Conservation (phyloP, 805 yeast species). For the Ogataea dorogensis region DNA sequence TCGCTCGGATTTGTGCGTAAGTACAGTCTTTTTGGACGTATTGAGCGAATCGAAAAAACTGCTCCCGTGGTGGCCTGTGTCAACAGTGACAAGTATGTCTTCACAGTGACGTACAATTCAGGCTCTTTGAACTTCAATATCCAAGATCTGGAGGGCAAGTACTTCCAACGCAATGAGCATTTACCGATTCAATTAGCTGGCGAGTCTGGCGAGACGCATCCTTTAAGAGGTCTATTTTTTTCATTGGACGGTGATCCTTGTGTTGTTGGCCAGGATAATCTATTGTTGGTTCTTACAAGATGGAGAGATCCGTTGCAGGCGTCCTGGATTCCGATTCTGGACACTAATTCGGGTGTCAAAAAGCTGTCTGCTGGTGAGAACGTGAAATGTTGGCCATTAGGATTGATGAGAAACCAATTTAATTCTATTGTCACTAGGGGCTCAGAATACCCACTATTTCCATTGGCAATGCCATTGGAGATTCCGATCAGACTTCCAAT, state of each 20-base stretch:
- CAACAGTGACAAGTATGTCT: conserved; percentile 55
- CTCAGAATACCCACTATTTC: conserved; percentile 71
- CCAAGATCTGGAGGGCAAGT: conserved; percentile 38
- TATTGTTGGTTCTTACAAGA: conserved; percentile 63
- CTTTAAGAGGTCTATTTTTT: conserved; percentile 70
- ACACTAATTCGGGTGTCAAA: conserved; percentile 50
- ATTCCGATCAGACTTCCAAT: conserved; percentile 70
- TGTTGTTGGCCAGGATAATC: conserved; percentile 74
- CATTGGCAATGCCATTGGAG: conserved; percentile 82
- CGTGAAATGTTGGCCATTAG: conserved; percentile 85
- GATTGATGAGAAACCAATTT: conserved; percentile 66
- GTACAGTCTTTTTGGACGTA: conserved; percentile 71
- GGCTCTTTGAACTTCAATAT: conserved; percentile 34
- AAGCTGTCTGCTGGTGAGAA: conserved; percentile 55
- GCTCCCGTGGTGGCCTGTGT: conserved; percentile 72
- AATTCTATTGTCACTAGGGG: conserved; percentile 77
- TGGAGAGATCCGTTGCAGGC: conserved; percentile 81
- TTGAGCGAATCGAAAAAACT: conserved; percentile 64
- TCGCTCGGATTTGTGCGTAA: conserved; percentile 71
- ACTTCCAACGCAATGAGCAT: conserved; percentile 43
- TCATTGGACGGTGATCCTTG: conserved; percentile 90
- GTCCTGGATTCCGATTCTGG: conserved; percentile 83
- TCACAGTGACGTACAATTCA: conserved; percentile 45
- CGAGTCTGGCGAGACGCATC: conserved; percentile 27
- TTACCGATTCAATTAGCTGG: conserved; percentile 38